Conservation (phyloP, 805 yeast genomes). For the Blastobotrys mokoenaii region DNA sequence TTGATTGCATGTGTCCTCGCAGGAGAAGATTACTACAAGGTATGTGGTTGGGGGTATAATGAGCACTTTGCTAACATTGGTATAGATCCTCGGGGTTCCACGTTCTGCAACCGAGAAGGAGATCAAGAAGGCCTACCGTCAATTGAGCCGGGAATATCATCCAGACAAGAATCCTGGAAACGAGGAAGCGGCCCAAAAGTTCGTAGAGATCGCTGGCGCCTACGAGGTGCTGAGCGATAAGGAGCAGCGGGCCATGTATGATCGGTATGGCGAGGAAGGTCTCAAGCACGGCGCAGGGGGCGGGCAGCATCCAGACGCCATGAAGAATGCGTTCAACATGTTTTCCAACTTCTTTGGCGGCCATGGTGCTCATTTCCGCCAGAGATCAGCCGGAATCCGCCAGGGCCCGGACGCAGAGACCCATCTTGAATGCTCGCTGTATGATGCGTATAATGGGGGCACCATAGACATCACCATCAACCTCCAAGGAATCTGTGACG, state of each 20-base stretch:
- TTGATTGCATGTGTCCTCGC: conserved; percentile 24
- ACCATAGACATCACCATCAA: conserved; percentile 50
- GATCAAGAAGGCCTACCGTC: conserved; percentile 78
- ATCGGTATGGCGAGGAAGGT: conserved; percentile 77
- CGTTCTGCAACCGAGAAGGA: conserved; percentile 68
- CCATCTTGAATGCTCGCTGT: conserved; percentile 46
- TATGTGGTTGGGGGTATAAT: conserved; percentile 7
- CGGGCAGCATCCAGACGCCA: conserved; percentile 27
- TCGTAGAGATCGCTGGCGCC: conserved; percentile 88
- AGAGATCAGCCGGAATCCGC: conserved; percentile 22
- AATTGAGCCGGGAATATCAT: conserved; percentile 75
- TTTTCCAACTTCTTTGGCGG: conserved; percentile 58
- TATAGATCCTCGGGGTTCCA: conserved; percentile 55
- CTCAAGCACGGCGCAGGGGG: conserved; percentile 38
- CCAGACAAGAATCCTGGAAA: conserved; percentile 89
- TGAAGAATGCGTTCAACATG: conserved; percentile 46
- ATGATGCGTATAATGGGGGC: conserved; percentile 65
- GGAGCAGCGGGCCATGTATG: conserved; percentile 82
- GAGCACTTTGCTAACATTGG: conserved; percentile 9
- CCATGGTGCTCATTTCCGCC: conserved; percentile 25
- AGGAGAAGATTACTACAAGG: conserved; percentile 36
- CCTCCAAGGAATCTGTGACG: conserved; percentile 66
- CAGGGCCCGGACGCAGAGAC: conserved; percentile 60
- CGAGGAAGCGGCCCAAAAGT: conserved; percentile 71
- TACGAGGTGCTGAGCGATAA: conserved; percentile 81